phyloP scores from a whole-genome alignment of 371 early-diverging fungal genomes.

The Mucor indicus region DNA sequence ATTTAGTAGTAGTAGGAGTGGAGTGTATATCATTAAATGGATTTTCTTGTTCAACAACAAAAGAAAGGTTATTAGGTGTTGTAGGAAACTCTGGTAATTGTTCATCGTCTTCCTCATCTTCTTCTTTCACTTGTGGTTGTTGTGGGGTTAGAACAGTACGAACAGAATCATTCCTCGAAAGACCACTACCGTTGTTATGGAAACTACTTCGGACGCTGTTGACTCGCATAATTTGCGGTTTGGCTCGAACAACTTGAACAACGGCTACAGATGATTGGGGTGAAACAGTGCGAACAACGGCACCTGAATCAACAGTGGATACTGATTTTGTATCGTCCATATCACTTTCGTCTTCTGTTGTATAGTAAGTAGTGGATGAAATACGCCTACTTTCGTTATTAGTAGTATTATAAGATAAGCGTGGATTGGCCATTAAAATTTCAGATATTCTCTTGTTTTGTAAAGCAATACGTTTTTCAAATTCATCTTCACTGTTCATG shows the following conservation, averaged over 20 bases:
- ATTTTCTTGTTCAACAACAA: constrained; percentile 1
- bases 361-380: constrained; percentile 17
- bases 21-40: not conserved
- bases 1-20: not conserved
- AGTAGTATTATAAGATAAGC: constrained; percentile 20
- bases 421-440: constrained; percentile 2
- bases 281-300: constrained; percentile 1
- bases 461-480: constrained; percentile 3
- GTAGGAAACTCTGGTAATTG: not conserved
- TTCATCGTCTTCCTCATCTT: not conserved
- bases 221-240: constrained; percentile 47
- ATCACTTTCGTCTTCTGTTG: constrained; percentile 10
- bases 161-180: constrained; percentile 32
- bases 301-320: not conserved
- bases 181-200: not conserved
- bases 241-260: constrained; percentile 39
- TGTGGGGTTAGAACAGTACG: constrained; percentile 10
- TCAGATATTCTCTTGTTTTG: constrained; percentile 15
- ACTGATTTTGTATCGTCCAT: not conserved
- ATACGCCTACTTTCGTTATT: constrained; percentile 29
- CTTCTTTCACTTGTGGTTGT: not conserved
- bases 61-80: not conserved
- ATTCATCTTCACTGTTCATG: constrained; percentile 1
- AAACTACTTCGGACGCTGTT: constrained; percentile 29
- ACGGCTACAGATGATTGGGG: constrained; percentile 16